Base-by-base conservation (phyloP, 257 asterid species). In the Galeopsis tetrahit region DNA sequence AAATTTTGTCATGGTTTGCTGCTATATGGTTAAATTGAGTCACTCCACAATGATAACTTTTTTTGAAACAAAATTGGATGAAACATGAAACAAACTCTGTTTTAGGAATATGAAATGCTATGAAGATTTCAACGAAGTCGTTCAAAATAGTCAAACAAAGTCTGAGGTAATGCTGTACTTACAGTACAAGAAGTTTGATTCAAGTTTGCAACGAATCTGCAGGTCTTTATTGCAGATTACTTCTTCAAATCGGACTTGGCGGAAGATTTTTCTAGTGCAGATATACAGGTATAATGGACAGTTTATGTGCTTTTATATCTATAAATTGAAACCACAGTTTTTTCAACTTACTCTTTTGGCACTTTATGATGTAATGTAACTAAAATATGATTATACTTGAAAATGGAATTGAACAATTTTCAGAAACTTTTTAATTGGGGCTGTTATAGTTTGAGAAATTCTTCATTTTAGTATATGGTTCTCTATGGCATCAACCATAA, bases 151-250 rank as follows among this genome's bases (percentile, higher is more conserved):
- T 44, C 6, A 48, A 39, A 4, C 46, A 40, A 31, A 6, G 49
- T 36, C 17, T 52, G 31, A 44, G 14, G 71, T 39, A 33, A 42
- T n/a, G 17, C 9, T 21, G 43, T 51, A 5, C 63, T 63, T 8
- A 11, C 15, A 38, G 34, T 49, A 14, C 15, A 43, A 53, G 67
- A 57, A 38, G 70, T 63, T 75, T 73, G 75, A 73, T 49, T 61
- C 39, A 39, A 65, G 21, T 77, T 74, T 35, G 63, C 64, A 66
- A 70, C 73, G 56, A 48, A 72, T 77, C 36, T 83, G 81, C 97
- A 94, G 99, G 97, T 87, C 44, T 87, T 87, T 73, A 86, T 94
- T 77, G 89, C 93, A 5, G 99, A 94, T 83, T 94, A 89, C 76
- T 92, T 89, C 90, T 94, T 91, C 85, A 87, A 81, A 82, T 84